phyloP scores from a whole-genome alignment of 768 basidiomycete genomes.

The Mycena latifolia region DNA sequence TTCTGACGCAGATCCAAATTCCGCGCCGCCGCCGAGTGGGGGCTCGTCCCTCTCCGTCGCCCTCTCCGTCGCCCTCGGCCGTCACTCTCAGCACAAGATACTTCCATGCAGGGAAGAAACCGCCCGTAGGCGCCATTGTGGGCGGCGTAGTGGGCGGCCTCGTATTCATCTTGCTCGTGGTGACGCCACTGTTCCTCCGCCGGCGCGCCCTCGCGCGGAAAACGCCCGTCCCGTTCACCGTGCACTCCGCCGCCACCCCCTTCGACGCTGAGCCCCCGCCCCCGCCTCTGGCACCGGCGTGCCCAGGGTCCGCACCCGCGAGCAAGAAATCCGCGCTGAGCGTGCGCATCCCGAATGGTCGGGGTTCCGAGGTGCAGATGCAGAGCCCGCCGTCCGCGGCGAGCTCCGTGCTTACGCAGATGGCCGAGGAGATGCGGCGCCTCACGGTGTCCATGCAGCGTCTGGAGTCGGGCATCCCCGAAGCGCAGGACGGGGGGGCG shows the following conservation, averaged over 20 bases:
- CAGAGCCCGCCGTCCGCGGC: background rate
- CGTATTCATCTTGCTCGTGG: background rate
- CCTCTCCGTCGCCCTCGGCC: too few species aligned
- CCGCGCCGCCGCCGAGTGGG: background rate
- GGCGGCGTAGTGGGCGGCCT: background rate
- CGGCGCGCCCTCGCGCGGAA: background rate
- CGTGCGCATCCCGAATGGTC: background rate
- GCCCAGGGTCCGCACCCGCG: background rate
- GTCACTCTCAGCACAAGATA: background rate
- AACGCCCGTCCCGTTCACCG: background rate
- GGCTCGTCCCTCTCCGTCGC: background rate
- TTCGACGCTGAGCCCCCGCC: background rate
- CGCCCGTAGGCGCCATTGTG: background rate
- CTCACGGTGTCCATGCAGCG: constrained; percentile 3
- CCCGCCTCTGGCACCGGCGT: too few species aligned
- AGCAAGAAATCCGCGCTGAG: background rate
- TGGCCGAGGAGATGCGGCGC: constrained; percentile 5
- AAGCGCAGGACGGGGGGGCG: constrained; percentile 8
- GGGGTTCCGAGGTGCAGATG: background rate
- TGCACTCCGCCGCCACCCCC: background rate
- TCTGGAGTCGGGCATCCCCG: background rate
- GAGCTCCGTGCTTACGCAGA: background rate
- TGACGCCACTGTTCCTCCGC: background rate
- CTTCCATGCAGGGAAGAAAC: background rate
- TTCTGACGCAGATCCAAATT: background rate